These are phyloP conservation scores for Zygotorulaspora florentina DNA, from an alignment of 805 yeast species.

Conservation along the genomic window DNA sequence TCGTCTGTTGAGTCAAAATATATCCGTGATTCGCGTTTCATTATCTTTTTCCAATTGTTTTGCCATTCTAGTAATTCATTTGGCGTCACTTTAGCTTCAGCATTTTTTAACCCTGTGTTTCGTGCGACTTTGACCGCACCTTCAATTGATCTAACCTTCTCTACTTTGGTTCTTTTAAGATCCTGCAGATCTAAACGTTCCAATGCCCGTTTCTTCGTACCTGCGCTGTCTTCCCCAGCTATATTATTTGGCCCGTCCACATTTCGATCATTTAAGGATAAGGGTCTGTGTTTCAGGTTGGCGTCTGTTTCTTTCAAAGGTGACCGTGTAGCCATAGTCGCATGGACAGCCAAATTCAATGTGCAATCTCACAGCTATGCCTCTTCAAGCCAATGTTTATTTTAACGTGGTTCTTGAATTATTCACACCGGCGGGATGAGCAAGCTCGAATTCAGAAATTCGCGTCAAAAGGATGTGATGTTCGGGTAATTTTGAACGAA, in stretches of 20 bases:
- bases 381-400: too few species aligned
- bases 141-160: slow-evolving; percentile 34
- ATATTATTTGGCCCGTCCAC: slow-evolving; percentile 1
- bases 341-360: neutral
- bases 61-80: slow-evolving; percentile 56
- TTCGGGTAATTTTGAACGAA: neutral
- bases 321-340: slow-evolving; percentile 19
- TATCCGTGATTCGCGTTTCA: slow-evolving; percentile 50
- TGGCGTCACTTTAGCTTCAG: slow-evolving; percentile 26
- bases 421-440: slow-evolving; percentile 1
- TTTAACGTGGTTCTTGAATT: neutral
- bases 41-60: slow-evolving; percentile 56
- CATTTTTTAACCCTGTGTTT: slow-evolving; percentile 18
- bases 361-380: too few species aligned
- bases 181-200: slow-evolving; percentile 22
- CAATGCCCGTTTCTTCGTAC: slow-evolving; percentile 25
- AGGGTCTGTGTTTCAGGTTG: slow-evolving; percentile 19
- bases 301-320: slow-evolving; percentile 35
- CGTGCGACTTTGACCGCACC: slow-evolving; percentile 32
- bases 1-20: slow-evolving; percentile 54
- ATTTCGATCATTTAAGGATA: slow-evolving; percentile 1
- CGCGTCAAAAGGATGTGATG: slow-evolving; percentile 8
- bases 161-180: slow-evolving; percentile 25
- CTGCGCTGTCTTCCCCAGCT: slow-evolving; percentile 3
- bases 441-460: neutral